Evolutionary conservation across 345 rosid genomes (phyloP), one percentile per base, ranked within the genome.

Genomic region (Adansonia digitata): DNA sequence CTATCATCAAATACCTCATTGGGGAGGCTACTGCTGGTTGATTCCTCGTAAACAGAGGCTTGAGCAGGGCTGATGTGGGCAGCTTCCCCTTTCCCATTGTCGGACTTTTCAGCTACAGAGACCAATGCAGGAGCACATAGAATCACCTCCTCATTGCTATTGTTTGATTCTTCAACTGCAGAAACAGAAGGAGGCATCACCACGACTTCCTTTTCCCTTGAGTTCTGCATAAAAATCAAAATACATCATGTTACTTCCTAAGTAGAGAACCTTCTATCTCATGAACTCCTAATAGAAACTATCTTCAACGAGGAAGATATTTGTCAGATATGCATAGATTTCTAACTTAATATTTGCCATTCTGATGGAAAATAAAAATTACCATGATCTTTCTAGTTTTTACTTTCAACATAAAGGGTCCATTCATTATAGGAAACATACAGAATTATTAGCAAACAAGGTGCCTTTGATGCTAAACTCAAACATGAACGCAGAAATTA

Each of bases 191-290:
- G 40, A 1, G 49, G 31, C 5, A 14, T 55, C 18, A 57, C 63
- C 9, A 7, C 20, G 39, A 63, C 27, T 45, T 69, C 59, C 17
- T 76, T 82, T 42, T 64, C 79, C 42, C 64, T 66, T 24, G 75
- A 78, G 66, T 35, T 70, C 88, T 85, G 84, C 82, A 75, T 27
- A 69, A 62, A 75, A 69, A 68, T 29, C 7, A 79, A 71, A 55
- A 77, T 43, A 37, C 61, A 59, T 4, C 35, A 27, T 59, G 29
- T 29, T 27, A 45, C 68, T 17, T 43, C 57, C 29, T 22, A 42
- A 5, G 24, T 51, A 37, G 53, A n/a, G n/a, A n/a, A n/a, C n/a
- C n/a, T n/a, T n/a, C n/a, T n/a, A n/a, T n/a, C n/a, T n/a, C n/a
- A n/a, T 26, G 68, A 73, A 73, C 27, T 13, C 24, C 51, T 65